These are phyloP conservation scores for Euphorbia lathyris DNA, from an alignment of 345 rosid species.

Conservation along the genomic window DNA sequence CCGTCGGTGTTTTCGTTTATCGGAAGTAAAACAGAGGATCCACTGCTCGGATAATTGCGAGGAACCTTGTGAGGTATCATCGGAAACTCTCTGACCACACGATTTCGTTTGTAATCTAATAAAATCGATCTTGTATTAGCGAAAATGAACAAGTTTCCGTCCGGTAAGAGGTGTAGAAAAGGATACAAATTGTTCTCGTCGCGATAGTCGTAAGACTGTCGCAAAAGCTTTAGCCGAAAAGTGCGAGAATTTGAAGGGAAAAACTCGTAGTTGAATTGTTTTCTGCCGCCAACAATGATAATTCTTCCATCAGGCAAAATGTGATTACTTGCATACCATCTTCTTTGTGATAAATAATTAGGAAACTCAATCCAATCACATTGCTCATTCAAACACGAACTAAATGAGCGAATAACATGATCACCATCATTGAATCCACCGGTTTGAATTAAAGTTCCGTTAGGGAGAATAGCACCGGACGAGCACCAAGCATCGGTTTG, in stretches of 20 bases:
- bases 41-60: conserved; percentile 83
- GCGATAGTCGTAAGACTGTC: conserved; percentile 42
- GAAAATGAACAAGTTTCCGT: conserved; percentile 77
- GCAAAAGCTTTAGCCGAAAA: conserved; percentile 39
- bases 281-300: conserved; percentile 70
- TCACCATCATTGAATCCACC: conserved; percentile 84
- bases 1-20: conserved; percentile 43
- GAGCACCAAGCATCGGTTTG: conserved; percentile 88
- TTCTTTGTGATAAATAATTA: conserved; percentile 39
- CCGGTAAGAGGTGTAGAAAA: conserved; percentile 74
- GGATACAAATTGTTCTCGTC: conserved; percentile 87
- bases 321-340: conserved; percentile 85
- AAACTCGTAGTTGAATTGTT: conserved; percentile 66
- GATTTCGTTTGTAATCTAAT: conserved; percentile 52
- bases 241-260: conserved; percentile 31
- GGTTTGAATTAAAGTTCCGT: conserved; percentile 71
- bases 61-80: conserved; percentile 53
- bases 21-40: conserved; percentile 77
- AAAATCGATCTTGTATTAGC: conserved; percentile 69
- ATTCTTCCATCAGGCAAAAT: conserved; percentile 68
- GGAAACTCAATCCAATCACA: conserved; percentile 79
- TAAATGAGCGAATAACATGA: conserved; percentile 45
- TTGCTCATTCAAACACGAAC: conserved; percentile 37
- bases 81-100: conserved; percentile 53
- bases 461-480: conserved; percentile 58